These are phyloP conservation scores for Seiridium cupressi DNA, from an alignment of 2,329 filamentous ascomycete species.

Conservation along the genomic window DNA sequence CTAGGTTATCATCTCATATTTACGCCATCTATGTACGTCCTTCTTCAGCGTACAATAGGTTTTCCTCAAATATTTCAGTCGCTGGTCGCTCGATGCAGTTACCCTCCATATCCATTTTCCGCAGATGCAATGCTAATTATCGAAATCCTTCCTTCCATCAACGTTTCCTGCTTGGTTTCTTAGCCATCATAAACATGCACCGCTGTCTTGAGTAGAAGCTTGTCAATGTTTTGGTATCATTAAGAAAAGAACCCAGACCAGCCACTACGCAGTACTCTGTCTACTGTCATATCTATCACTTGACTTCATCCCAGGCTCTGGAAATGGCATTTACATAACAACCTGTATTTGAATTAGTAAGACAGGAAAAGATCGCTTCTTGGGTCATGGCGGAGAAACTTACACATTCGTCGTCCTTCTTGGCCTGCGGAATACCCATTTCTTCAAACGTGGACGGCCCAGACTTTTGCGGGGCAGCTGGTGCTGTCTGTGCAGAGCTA, in stretches of 20 bases:
- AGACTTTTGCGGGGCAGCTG: constrained; percentile 52
- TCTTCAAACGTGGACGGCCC: constrained; percentile 96
- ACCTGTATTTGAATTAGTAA: background rate
- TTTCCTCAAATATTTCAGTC: background rate
- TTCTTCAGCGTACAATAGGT: background rate
- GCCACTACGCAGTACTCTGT: background rate
- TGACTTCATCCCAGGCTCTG: too few relatives aligned
- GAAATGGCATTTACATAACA: constrained; percentile 7
- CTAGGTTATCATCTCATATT: too few relatives aligned
- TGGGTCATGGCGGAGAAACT: constrained; percentile 30
- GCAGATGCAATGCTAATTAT: background rate
- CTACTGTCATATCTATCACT: background rate
- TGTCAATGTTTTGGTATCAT: background rate
- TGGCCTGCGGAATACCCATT: constrained; percentile 88
- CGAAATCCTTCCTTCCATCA: background rate
- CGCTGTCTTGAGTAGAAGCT: too few relatives aligned
- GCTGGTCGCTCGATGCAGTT: background rate
- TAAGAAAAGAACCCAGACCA: background rate
- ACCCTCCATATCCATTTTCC: background rate
- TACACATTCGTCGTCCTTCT: constrained; percentile 90
- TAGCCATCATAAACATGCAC: too few relatives aligned
- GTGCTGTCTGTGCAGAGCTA: constrained; percentile 22
- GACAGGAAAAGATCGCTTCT: background rate
- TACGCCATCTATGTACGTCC: background rate
- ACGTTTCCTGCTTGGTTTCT: too few relatives aligned